Evolutionary conservation across 2,329 filamentous ascomycete genomes (phyloP), one percentile per base, ranked within the genome.

Genomic region (Thielaviopsis musarum): DNA sequence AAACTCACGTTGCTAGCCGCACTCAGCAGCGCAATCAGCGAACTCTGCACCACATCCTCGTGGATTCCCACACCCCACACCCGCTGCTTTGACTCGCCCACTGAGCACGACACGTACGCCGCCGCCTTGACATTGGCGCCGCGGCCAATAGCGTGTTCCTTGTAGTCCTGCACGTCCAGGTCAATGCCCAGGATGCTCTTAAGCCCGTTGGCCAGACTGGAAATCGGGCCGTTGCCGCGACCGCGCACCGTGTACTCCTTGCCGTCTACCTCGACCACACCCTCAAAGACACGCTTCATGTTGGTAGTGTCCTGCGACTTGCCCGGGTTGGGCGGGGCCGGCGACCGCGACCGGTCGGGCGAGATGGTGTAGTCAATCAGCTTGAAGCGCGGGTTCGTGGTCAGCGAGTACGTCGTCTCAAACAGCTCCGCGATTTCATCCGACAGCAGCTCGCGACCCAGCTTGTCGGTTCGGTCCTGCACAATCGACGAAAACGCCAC

Each of bases 1-100:
- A 54, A 59, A 79, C 86, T 80, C 76, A 94, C 89, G 67, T 87
- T 91, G 70, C 83, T 88, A 58, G 91, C 90, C 56, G 90, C 91
- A 65, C 85, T 87, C 69, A 95, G 75, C 65, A 95, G 76, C 61
- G 91, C 91, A 69, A 90, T 87, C 67, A 96, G 79, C 70, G 85
- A 91, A 66, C 88, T 90, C 71, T 94, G 88, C 21, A 94, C 88
- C 62, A 94, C 88, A 75, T 95, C 91, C 69, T 91, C 85, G 69
- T 96, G 88, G 65, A 96, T 88, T 38, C 88, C 90, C 6, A 95
- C 86, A 65, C 90, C 90, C 89, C 90, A 95, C 2, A 95, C 85
- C 66, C 81, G 85, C 66, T 88, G 77, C 58, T 79, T 79, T 63
- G 77, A 84, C 54, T 80, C 82, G 3, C 79, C 73, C 21, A 83